These are phyloP conservation scores for bread wheat (Triticum aestivum) DNA, from an alignment of 176 grass and related monocot species.

Conservation along the genomic window DNA sequence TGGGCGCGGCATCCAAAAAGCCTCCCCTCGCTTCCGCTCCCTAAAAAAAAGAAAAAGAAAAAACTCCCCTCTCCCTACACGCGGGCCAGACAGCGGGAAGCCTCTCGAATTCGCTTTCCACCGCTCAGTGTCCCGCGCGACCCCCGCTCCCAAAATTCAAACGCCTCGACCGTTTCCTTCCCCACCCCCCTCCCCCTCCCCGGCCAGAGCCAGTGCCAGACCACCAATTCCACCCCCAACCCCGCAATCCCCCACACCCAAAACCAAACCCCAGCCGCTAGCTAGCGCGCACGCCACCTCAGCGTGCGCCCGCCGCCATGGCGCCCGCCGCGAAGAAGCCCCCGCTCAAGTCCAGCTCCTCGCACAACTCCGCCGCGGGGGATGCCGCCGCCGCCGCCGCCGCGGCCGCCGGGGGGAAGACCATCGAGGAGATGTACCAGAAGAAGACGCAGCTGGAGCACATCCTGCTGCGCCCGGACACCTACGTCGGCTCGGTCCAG, in stretches of 20 bases:
- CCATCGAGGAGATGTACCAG: slow-evolving; percentile 89
- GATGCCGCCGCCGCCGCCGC: not conserved
- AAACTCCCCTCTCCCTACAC: no score
- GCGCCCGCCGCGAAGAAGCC: slow-evolving; percentile 30
- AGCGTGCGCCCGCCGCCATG: slow-evolving; percentile 44
- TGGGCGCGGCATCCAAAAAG: no score
- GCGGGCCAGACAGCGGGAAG: no score
- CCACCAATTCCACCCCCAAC: not conserved
- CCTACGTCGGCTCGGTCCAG: slow-evolving; percentile 83
- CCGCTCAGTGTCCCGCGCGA: no score
- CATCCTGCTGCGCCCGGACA: slow-evolving; percentile 89
- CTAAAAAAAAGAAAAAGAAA: no score
- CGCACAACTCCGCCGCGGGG: slow-evolving; percentile 59
- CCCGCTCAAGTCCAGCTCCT: slow-evolving; percentile 73
- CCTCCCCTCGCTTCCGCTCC: no score
- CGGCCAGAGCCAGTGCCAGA: not conserved
- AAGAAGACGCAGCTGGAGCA: slow-evolving; percentile 92
- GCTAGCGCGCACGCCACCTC: slow-evolving; percentile 39
- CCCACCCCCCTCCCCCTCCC: not conserved
- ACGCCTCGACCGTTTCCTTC: no score
- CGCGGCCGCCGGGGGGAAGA: slow-evolving; percentile 23
- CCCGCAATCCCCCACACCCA: not conserved
- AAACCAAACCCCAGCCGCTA: not conserved
- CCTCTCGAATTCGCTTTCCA: no score
- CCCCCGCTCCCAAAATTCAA: no score